These are phyloP conservation scores for Cronartium ribicola DNA, from an alignment of 1,284 basidiomycete genomes.

Conservation along the genomic window DNA sequence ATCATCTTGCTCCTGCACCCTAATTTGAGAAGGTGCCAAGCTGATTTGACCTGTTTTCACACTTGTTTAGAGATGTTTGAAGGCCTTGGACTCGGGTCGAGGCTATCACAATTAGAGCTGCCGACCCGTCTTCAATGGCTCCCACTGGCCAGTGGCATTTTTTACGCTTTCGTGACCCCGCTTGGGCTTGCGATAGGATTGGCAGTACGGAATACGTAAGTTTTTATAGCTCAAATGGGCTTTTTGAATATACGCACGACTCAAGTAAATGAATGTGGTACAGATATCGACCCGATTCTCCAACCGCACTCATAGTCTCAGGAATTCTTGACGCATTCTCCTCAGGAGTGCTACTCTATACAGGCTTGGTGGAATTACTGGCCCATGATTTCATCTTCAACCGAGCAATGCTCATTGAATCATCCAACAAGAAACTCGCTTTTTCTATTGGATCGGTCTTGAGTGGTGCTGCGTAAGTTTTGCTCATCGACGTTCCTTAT, in stretches of 20 bases:
- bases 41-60: background rate
- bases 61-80: slow-evolving; percentile 33
- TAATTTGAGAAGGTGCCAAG: background rate
- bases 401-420: slow-evolving; percentile 27
- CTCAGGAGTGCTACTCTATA: slow-evolving; percentile 52
- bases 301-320: slow-evolving; percentile 48
- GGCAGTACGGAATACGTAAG: slow-evolving; percentile 30
- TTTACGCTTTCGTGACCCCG: slow-evolving; percentile 37
- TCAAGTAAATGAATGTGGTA: background rate
- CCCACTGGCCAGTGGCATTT: slow-evolving; percentile 1
- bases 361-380: slow-evolving; percentile 48
- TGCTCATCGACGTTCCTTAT: background rate
- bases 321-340: slow-evolving; percentile 50
- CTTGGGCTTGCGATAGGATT: slow-evolving; percentile 31
- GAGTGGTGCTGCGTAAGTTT: slow-evolving; percentile 26
- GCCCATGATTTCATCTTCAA: slow-evolving; percentile 40
- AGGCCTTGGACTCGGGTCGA: slow-evolving; percentile 31
- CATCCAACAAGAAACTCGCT: slow-evolving; percentile 14
- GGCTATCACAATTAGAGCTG: slow-evolving; percentile 32
- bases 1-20: background rate
- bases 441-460: slow-evolving; percentile 17
- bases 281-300: slow-evolving; percentile 50
- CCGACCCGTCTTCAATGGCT: slow-evolving; percentile 1
- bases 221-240: background rate
- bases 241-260: background rate